Conservation (phyloP, 1,284 basidiomycete species). For the Irpex lacteus region DNA sequence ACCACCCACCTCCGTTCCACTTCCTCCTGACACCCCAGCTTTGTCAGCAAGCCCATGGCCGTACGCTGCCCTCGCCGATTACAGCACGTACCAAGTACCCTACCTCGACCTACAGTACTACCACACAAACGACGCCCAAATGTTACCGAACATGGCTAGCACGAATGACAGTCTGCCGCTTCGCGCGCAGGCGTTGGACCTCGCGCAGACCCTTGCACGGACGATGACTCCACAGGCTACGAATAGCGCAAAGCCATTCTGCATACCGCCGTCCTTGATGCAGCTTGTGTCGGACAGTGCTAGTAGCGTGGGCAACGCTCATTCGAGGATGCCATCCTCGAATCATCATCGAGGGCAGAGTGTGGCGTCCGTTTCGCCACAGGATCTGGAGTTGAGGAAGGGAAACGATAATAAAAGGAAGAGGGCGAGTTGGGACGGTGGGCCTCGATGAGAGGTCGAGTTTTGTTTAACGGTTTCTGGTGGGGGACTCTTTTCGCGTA, state of each 20-base stretch:
- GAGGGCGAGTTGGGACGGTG: slow-evolving; percentile 75
- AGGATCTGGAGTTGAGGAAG: slow-evolving; percentile 58
- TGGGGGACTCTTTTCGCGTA: background rate
- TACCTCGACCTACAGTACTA: slow-evolving; percentile 77
- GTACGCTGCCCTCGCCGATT: background rate
- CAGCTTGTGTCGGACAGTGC: slow-evolving; percentile 24
- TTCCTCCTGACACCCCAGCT: background rate
- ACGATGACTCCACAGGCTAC: slow-evolving; percentile 16
- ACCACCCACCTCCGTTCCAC: slow-evolving; percentile 16
- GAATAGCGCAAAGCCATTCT: slow-evolving; percentile 21
- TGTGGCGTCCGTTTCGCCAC: slow-evolving; percentile 48
- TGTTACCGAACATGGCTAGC: slow-evolving; percentile 17
- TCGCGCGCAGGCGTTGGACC: slow-evolving; percentile 59
- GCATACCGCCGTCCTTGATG: slow-evolving; percentile 28
- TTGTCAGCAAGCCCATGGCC: background rate
- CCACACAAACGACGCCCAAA: slow-evolving; percentile 30
- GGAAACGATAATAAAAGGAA: slow-evolving; percentile 63
- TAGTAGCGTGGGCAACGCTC: background rate
- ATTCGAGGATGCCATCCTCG: background rate
- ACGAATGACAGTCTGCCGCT: slow-evolving; percentile 19
- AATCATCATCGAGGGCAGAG: slow-evolving; percentile 58
- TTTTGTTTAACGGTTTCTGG: background rate
- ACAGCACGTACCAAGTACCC: slow-evolving; percentile 51
- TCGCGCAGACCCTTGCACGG: slow-evolving; percentile 45
- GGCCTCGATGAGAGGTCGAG: slow-evolving; percentile 23